Percentiles rank a stretch among this genome's conserved stretches.
Evolutionary conservation across 331 rosid genomes (phyloP).

Genomic region (Erythrophleum ivorense): DNA sequence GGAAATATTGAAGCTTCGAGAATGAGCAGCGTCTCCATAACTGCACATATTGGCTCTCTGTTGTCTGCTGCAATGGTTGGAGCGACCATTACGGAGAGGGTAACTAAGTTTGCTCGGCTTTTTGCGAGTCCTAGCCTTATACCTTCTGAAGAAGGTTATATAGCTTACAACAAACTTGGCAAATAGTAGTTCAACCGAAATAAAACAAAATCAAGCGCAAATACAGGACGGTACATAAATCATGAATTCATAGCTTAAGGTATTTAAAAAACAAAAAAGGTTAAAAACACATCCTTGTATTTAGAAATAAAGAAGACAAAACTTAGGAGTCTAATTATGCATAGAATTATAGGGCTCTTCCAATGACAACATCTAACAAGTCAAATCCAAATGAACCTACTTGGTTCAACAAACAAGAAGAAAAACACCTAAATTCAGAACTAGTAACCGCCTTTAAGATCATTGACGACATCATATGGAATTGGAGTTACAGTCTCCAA

Average conservation of each 20-base stretch:
- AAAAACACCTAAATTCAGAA: constrained; percentile 1
- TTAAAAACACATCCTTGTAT: constrained; percentile 23
- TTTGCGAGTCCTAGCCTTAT: too few relatives aligned
- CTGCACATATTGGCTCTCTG: neutral
- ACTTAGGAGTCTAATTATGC: constrained; percentile 30
- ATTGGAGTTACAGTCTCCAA: constrained; percentile 91
- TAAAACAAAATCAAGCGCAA: neutral
- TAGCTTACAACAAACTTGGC: neutral
- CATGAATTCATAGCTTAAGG: neutral
- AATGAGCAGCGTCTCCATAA: neutral
- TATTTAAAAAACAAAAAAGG: too few relatives aligned
- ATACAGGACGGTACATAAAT: neutral
- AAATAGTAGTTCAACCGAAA: neutral
- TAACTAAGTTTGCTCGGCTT: neutral
- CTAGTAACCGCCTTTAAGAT: constrained; percentile 88
- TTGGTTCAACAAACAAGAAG: neutral
- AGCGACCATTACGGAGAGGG: neutral
- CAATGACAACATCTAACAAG: constrained; percentile 12
- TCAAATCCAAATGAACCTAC: constrained; percentile 24
- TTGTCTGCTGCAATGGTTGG: neutral
- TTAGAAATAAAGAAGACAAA: constrained; percentile 21
- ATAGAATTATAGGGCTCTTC: constrained; percentile 6
- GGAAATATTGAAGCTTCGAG: neutral
- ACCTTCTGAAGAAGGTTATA: neutral
- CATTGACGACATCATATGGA: constrained; percentile 92